Evolutionary conservation across 2,329 filamentous ascomycete genomes (phyloP), one percentile per base, ranked within the genome.

Genomic region (Aspergillus sp.): DNA sequence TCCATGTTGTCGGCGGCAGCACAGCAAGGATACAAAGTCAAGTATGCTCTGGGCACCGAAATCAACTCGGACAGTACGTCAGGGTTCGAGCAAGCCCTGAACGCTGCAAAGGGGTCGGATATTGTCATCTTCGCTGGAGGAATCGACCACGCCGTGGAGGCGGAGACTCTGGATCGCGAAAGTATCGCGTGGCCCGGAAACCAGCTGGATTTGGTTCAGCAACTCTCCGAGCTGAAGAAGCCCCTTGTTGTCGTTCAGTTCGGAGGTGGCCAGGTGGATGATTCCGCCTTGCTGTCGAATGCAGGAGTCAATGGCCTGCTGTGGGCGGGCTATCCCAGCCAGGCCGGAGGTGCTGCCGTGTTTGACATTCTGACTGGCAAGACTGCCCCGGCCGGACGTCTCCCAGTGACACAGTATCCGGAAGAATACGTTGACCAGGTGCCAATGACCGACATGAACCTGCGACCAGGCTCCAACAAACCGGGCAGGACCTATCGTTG

Each of bases 1-100:
- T 57, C 52, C 0, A 31, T 53, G 4, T 69, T 81, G 0, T 77
- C 74, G 45, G 79, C 82, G 16, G 76, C 78, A 4, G 44, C 54
- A 29, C 67, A 78, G 42, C 66, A 74, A 19, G 75, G 74, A 1
- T 67, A 77, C 29, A 71, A 73, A 0, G 73, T 77, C 31, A 69
- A 71, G 41, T 77, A 76, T 53, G 76, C 71, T 4, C 49, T 57
- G 13, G 70, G 67, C 5, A 57, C 57, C 9, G 45, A 19, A 2
- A 59, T 58, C 23, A 55, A 54, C 47, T 23, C 46, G 4, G 43
- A 50, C 44, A 64, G 58, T 36, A 67, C 67, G 6, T 54, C 60
- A 19, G 58, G 57, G 6, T 64, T 68, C 48, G 59, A 59, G 14
- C 55, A 61, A 7, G 63, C 66, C 14, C 45, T 70, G 2, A 50